phyloP scores from a whole-genome alignment of 1,284 basidiomycete genomes.

The Phellopilus nigrolimitatus region DNA sequence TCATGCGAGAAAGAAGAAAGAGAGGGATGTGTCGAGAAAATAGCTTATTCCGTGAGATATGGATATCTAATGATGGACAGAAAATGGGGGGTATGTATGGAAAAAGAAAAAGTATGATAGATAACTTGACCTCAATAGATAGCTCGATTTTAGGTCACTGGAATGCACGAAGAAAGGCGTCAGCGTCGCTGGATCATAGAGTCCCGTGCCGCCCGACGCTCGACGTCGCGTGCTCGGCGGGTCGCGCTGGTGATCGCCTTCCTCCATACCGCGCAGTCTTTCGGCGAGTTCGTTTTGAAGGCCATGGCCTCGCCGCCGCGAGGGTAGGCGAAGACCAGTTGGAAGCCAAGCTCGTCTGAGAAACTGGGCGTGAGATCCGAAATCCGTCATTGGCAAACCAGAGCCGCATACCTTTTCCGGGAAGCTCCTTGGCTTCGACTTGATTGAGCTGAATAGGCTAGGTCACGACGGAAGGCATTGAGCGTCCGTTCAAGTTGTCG shows the following conservation, averaged over 20 bases:
- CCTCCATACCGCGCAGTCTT: conserved; percentile 67
- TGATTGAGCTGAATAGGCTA: conserved; percentile 72
- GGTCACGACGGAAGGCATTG: background rate
- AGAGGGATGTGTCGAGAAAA: background rate
- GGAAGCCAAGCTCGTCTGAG: conserved; percentile 63
- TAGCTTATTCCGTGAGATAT: background rate
- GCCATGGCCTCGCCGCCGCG: conserved; percentile 70
- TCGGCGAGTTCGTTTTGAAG: conserved; percentile 53
- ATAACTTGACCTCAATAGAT: background rate
- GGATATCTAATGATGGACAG: background rate
- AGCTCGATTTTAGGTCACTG: background rate
- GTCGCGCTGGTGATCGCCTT: conserved; percentile 42
- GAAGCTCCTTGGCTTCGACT: conserved; percentile 51
- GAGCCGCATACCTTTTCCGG: conserved; percentile 38
- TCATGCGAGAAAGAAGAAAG: background rate
- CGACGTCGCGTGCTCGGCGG: conserved; percentile 35
- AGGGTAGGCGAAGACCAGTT: conserved; percentile 60
- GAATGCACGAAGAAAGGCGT: too few species aligned
- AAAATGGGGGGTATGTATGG: background rate
- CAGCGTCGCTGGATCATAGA: background rate
- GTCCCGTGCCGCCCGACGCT: conserved; percentile 8
- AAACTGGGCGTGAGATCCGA: conserved; percentile 10
- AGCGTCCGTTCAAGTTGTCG: background rate
- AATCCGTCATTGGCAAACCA: background rate
- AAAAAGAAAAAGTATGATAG: background rate